phyloP scores from a whole-genome alignment of 139 green algal genomes.

The Desmodesmus armatus region DNA sequence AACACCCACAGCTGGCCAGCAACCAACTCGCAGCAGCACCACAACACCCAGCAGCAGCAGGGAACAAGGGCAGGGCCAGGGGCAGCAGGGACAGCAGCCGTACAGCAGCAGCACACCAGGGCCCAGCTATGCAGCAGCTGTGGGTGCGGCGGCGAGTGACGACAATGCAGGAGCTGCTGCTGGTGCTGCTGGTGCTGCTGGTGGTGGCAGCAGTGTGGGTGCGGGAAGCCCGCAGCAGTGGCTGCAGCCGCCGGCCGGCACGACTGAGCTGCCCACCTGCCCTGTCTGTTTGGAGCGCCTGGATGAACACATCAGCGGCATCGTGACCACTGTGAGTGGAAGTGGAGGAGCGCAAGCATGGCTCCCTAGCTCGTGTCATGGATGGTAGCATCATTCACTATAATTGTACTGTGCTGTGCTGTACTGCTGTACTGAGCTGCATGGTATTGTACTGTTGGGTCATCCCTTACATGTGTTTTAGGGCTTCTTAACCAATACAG shows the following conservation, averaged over 20 bases:
- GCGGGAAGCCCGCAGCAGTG: neutral
- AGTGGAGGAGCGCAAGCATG: neutral
- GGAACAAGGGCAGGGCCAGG: too few relatives aligned
- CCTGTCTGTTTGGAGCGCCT: constrained; percentile 97
- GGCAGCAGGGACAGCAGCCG: neutral
- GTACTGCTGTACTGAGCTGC: neutral
- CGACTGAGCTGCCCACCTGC: constrained; percentile 93
- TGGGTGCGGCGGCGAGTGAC: constrained; percentile 3
- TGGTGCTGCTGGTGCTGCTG: constrained; percentile 7
- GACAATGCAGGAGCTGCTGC: neutral
- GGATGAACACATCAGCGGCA: constrained; percentile 91
- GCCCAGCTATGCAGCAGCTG: constrained; percentile 22
- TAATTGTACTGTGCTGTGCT: neutral
- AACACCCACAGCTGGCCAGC: neutral
- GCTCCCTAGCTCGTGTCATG: neutral
- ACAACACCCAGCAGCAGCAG: neutral
- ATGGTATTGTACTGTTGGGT: too few relatives aligned
- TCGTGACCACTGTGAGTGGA: constrained; percentile 35
- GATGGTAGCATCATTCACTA: too few relatives aligned
- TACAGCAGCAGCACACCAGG: neutral
- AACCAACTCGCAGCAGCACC: neutral
- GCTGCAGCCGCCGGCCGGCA: constrained; percentile 56
- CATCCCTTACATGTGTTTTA: neutral
- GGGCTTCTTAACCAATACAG: too few relatives aligned
- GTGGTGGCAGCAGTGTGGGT: neutral